A percentile compares a stretch with the other conserved stretches of the same genome.
Conservation (phyloP, 768 basidiomycete species). For the Tricholoma sp. region DNA sequence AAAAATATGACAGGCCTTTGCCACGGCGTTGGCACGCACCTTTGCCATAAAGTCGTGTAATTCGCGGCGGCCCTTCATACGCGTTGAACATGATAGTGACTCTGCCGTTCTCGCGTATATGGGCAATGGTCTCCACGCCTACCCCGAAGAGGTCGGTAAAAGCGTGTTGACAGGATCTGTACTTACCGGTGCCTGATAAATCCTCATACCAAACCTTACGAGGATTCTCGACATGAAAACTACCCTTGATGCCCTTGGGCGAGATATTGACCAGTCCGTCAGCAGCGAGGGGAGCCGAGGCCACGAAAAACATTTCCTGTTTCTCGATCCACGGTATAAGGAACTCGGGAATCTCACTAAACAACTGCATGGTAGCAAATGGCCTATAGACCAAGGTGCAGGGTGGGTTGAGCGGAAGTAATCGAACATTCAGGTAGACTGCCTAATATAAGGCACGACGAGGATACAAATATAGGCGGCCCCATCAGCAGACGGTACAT, state of each 20-base stretch:
- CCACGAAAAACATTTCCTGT: slow-evolving; percentile 72
- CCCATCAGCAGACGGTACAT: slow-evolving; percentile 17
- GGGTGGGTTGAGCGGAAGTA: neutral
- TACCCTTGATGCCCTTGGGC: slow-evolving; percentile 59
- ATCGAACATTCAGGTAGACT: slow-evolving; percentile 4
- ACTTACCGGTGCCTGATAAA: slow-evolving; percentile 60
- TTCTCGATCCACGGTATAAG: slow-evolving; percentile 52
- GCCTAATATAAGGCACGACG: slow-evolving; percentile 13
- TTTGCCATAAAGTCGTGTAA: slow-evolving; percentile 55
- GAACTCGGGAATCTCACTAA: slow-evolving; percentile 50
- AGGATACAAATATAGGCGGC: slow-evolving; percentile 3
- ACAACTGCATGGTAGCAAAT: slow-evolving; percentile 44
- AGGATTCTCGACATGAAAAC: slow-evolving; percentile 53
- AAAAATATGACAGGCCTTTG: slow-evolving; percentile 3
- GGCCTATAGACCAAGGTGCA: neutral
- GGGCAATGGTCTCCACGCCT: slow-evolving; percentile 40
- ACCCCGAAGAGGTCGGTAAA: neutral
- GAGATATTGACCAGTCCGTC: slow-evolving; percentile 66
- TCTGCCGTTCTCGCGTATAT: slow-evolving; percentile 58
- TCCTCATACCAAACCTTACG: slow-evolving; percentile 72
- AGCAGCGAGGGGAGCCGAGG: slow-evolving; percentile 51
- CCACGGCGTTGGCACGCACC: slow-evolving; percentile 30
- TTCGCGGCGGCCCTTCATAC: slow-evolving; percentile 55
- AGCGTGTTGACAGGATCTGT: neutral
- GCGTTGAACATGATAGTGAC: slow-evolving; percentile 60